Evolutionary conservation across 2,329 filamentous ascomycete genomes (phyloP).

Genomic region (Zymoseptoria ardabiliae): DNA sequence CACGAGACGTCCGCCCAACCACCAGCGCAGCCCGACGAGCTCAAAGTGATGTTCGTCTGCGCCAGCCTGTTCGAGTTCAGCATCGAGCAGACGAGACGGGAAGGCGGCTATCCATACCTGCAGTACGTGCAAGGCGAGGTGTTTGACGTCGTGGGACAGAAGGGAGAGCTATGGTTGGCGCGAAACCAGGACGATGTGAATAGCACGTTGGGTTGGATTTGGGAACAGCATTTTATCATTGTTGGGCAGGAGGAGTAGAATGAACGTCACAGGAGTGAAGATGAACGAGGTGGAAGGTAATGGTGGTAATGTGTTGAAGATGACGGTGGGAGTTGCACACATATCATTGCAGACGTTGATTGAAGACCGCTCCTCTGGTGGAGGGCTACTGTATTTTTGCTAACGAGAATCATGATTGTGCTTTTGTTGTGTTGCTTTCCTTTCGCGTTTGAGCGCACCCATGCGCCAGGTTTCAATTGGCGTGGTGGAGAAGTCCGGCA

Average conservation of each 20-base stretch:
- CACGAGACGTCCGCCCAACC: constrained; percentile 6
- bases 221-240: constrained; percentile 84
- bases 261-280: background rate
- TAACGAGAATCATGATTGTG: background rate
- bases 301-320: background rate
- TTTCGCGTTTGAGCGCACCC: background rate
- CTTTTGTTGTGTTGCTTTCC: background rate
- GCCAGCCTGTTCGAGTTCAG: constrained; percentile 96
- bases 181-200: constrained; percentile 88
- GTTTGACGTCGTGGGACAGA: constrained; percentile 74
- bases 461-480: background rate
- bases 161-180: constrained; percentile 94
- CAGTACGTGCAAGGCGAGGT: constrained; percentile 89
- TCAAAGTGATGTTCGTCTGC: constrained; percentile 71
- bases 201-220: constrained; percentile 88
- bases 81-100: constrained; percentile 82
- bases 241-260: constrained; percentile 15
- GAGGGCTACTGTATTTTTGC: background rate
- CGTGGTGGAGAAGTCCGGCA: background rate
- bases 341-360: background rate
- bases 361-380: background rate
- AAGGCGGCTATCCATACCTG: constrained; percentile 91
- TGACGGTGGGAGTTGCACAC: background rate
- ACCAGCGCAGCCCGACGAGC: constrained; percentile 17
- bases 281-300: background rate